Conservation (phyloP, 2,329 filamentous ascomycete genomes). For the Cladosporium colombiae region DNA sequence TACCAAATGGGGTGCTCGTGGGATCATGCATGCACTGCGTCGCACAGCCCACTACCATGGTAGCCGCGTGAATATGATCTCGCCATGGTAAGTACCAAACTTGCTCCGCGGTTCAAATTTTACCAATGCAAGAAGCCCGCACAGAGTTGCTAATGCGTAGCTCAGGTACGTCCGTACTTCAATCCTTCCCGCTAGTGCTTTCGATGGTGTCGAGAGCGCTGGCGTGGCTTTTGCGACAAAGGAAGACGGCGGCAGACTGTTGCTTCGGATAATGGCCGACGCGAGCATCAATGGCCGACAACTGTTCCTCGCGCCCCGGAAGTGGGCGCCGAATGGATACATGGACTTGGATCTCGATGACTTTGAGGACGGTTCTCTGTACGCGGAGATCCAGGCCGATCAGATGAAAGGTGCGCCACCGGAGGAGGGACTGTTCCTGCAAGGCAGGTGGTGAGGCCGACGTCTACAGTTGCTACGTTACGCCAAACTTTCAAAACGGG, state of each 20-base stretch:
- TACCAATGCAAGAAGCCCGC: neutral
- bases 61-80: constrained; percentile 42
- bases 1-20: constrained; percentile 42
- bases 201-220: constrained; percentile 30
- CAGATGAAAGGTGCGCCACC: constrained; percentile 13
- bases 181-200: constrained; percentile 35
- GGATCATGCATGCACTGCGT: constrained; percentile 42
- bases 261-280: constrained; percentile 33
- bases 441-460: constrained; percentile 2
- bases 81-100: constrained; percentile 37
- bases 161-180: constrained; percentile 39
- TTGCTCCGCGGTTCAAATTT: neutral
- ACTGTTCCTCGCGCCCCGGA: constrained; percentile 39
- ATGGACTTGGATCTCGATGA: constrained; percentile 28
- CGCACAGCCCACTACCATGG: constrained; percentile 35
- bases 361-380: neutral
- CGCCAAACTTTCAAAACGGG: too few species aligned
- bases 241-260: constrained; percentile 31
- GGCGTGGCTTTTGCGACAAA: constrained; percentile 34
- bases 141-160: neutral
- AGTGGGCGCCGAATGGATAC: constrained; percentile 38
- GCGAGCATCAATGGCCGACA: constrained; percentile 34
- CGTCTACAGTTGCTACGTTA: neutral
- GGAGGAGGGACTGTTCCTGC: constrained; percentile 13
- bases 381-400: constrained; percentile 6